Evolutionary conservation across 306 rosid genomes (phyloP), one percentile per base, ranked within the genome.

Genomic region (Rosa persica): DNA sequence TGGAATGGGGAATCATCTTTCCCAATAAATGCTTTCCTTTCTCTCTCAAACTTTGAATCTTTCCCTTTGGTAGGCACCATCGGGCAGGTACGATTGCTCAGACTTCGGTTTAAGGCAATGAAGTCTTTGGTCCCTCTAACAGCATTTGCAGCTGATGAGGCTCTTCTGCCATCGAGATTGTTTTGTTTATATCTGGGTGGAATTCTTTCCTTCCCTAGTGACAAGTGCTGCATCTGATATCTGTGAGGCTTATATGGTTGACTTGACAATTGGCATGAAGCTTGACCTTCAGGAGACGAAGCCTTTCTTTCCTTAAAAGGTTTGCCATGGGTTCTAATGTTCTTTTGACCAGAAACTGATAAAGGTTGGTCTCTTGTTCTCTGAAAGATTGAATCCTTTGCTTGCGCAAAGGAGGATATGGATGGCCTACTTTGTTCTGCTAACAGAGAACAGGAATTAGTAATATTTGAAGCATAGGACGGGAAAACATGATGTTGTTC

Each of bases 71-170:
- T 72, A 17, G 89, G 84, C 47, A 89, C 75, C 80, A 89, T 86
- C 9, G 66, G 83, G 86, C 36, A 30, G 39, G 82, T 51, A 70
- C 72, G 86, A 79, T 90, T 84, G 80, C 86, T 88, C 8, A 85
- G 68, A 68, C 72, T 89, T 83, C 90, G 86, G 82, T 94, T 94
- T 82, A 92, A 82, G 61, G 96, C 87, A 81, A 90, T 92, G 72
- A 89, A 94, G 72, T 94, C 91, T 83, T 92, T 94, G 62, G 85
- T 66, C 78, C 82, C 88, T 76, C 79, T 70, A 38, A 68, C 69
- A 43, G 76, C 65, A 88, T 79, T 90, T 27, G 69, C 77, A 78
- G 87, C 67, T 4, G 93, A 81, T 70, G 91, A 81, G 77, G 70
- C 87, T 83, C 89, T 85, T 85, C 86, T 86, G 46, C 83, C 76